Evolutionary conservation across 345 rosid genomes (phyloP), one percentile per base, ranked within the genome.

Genomic region (Sonneratia alba): DNA sequence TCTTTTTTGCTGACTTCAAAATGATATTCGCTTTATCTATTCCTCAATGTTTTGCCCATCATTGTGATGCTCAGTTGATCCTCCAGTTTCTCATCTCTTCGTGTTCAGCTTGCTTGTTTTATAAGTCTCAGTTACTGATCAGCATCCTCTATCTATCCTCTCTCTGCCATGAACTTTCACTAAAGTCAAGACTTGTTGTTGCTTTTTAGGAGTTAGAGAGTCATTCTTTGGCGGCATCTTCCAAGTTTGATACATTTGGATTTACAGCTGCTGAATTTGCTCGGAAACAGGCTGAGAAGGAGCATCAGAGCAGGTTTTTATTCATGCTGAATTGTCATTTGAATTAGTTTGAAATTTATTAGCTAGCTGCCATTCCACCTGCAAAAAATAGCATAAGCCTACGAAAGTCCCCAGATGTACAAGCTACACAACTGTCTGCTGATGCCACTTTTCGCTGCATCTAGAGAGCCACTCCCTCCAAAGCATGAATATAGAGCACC

Each of bases 171-270:
- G 65, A 22, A 15, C 34, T 61, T 61, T 62, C 27, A 62, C 66
- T 62, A 15, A 62, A 27, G 38, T 62, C 19, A 32, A 43, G 67
- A 74, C 12, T 45, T 76, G 73, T 79, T 73, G 6, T 66, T 27
- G 32, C 32, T 67, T 75, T 79, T 69, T 77, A 95, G 99, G 99
- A 95, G 68, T 48, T 92, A 82, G 99, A 89, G 76, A 90, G 92
- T 67, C 83, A 75, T 66, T 77, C 85, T 67, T 78, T 95, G 77
- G 85, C 85, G 40, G 88, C 96, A 16, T 83, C 94, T 66, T 83
- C 92, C 21, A 91, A 92, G 66, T 95, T 95, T 79, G 99, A 95
- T 82, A 95, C 99, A 24, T 95, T 95, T 87, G 99, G 99, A 77
- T 95, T 86, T 86, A 90, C 98, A 49, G 89, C 98, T 77, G 97